Evolutionary conservation across 768 basidiomycete genomes (phyloP).

Genomic region (Erythrobasidium yunnanense): DNA sequence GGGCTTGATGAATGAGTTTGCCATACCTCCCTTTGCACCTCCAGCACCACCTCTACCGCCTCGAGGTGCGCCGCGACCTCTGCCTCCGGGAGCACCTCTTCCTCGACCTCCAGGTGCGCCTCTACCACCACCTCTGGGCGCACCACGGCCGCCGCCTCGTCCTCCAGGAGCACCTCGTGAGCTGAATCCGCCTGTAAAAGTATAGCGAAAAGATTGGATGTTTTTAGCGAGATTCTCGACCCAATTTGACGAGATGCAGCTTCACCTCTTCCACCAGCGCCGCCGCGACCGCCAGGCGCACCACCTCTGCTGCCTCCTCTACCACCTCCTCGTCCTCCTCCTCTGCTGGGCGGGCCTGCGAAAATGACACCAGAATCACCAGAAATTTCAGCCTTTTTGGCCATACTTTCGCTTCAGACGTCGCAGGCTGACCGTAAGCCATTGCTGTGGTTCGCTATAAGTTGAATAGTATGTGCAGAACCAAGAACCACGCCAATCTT

Average conservation of each 20-base stretch:
- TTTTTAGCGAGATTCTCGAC: too few relatives aligned
- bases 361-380: neutral
- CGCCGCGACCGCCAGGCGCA: conserved; percentile 13
- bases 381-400: conserved; percentile 12
- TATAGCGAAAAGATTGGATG: neutral
- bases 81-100: conserved; percentile 37
- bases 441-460: too few relatives aligned
- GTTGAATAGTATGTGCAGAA: too few relatives aligned
- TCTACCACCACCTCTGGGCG: conserved; percentile 21
- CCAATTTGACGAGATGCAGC: neutral
- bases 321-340: neutral
- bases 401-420: neutral
- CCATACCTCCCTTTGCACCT: neutral
- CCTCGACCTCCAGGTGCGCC: conserved; percentile 39
- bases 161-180: neutral
- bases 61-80: conserved; percentile 30
- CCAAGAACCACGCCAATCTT: too few relatives aligned
- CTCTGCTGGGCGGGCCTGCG: conserved; percentile 1
- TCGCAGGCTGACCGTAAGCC: conserved; percentile 5
- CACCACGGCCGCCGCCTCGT: conserved; percentile 28
- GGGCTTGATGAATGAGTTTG: neutral
- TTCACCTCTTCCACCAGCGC: conserved; percentile 26
- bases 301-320: conserved; percentile 23
- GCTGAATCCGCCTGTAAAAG: neutral
- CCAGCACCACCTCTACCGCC: conserved; percentile 10